phyloP scores from a whole-genome alignment of 2,329 filamentous ascomycete genomes.

The Xylaria digitata region DNA sequence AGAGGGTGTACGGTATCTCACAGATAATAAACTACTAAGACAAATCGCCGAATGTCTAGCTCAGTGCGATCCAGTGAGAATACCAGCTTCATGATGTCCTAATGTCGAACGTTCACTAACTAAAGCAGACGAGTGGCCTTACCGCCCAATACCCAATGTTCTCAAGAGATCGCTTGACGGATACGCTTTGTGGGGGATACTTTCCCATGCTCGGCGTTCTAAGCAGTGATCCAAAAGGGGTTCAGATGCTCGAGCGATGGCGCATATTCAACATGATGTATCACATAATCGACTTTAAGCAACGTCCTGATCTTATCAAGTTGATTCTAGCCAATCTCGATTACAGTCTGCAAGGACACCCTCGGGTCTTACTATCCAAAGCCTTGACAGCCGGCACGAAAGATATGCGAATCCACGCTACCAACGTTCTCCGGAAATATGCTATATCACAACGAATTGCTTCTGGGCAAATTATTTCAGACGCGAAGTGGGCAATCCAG shows the following conservation, averaged over 20 bases:
- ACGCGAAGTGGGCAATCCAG: conserved; percentile 95
- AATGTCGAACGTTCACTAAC: conserved; percentile 36
- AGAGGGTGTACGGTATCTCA: conserved; percentile 86
- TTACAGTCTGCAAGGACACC: conserved; percentile 88
- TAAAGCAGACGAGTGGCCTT: conserved; percentile 70
- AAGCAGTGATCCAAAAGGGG: conserved; percentile 82
- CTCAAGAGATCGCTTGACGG: conserved; percentile 82
- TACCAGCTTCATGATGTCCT: not conserved
- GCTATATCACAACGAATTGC: conserved; percentile 67
- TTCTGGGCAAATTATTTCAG: conserved; percentile 61
- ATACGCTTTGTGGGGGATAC: conserved; percentile 91
- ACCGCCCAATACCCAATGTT: conserved; percentile 91
- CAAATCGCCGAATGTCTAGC: conserved; percentile 96
- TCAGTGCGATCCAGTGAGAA: conserved; percentile 85
- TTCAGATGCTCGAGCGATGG: conserved; percentile 94
- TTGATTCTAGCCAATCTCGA: conserved; percentile 91
- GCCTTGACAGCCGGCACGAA: conserved; percentile 92
- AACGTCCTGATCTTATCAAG: conserved; percentile 91
- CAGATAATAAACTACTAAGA: conserved; percentile 90
- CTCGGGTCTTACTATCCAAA: conserved; percentile 91
- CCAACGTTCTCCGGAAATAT: conserved; percentile 87
- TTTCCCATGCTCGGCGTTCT: conserved; percentile 91
- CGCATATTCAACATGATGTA: conserved; percentile 99
- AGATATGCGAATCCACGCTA: conserved; percentile 89
- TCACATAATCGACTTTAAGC: conserved; percentile 91